Evolutionary conservation across 148 eudicot species (phyloP).

Genomic region (Nyssa sinensis): DNA sequence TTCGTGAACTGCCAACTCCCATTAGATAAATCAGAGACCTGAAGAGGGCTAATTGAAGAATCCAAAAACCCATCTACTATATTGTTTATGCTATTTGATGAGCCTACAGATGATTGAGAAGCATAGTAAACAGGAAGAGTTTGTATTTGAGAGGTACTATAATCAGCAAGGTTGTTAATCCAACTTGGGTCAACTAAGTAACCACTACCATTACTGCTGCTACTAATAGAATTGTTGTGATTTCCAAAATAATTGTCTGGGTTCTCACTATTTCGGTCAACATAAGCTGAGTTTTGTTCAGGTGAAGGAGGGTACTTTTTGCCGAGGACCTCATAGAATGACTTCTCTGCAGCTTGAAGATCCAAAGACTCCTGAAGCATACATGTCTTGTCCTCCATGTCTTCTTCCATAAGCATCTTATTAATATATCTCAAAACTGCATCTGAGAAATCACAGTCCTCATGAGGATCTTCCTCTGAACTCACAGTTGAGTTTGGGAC

Average conservation of each 20-base stretch:
- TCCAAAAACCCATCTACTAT: constrained; percentile 31
- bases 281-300: constrained; percentile 21
- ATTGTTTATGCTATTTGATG: constrained; percentile 28
- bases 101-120: constrained; percentile 18
- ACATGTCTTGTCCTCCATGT: constrained; percentile 62
- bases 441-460: constrained; percentile 72
- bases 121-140: constrained; percentile 9
- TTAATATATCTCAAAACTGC: constrained; percentile 61
- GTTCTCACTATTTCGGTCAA: constrained; percentile 21
- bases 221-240: constrained; percentile 9
- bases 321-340: constrained; percentile 67
- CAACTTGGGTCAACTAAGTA: constrained; percentile 36
- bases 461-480: constrained; percentile 36
- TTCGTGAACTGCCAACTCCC: constrained; percentile 48
- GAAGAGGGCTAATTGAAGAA: constrained; percentile 35
- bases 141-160: constrained; percentile 8
- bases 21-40: constrained; percentile 25
- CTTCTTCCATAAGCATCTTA: constrained; percentile 80
- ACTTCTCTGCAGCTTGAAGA: constrained; percentile 65
- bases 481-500: constrained; percentile 20
- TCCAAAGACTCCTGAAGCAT: constrained; percentile 75
- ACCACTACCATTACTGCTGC: constrained; percentile 20
- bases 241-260: constrained; percentile 16
- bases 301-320: constrained; percentile 50
- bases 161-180: constrained; percentile 20